Base-by-base conservation (phyloP, 2,329 filamentous ascomycete species). In the Sphaerulina musiva region DNA sequence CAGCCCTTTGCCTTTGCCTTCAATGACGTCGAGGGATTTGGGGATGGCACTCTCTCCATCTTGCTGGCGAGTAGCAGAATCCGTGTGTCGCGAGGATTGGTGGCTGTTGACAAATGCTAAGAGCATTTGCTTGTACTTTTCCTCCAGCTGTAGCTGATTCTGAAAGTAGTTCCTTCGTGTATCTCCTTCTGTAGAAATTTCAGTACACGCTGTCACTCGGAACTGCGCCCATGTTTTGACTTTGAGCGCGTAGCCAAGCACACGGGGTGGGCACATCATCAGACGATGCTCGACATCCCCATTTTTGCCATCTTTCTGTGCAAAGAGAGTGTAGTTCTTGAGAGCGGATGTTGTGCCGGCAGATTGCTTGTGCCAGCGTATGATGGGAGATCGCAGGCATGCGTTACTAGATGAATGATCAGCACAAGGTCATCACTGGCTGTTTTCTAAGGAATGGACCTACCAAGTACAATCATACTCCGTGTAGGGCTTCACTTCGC, bases 1-100 rank as follows among this genome's bases (percentile, higher is more conserved):
- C 0, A 73, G 59, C 1, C 72, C 73, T 48, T 72, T 72, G 39
- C 72, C 72, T 58, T 73, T 74, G 51, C 64, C 62, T 41, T 66
- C 63, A 29, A 68, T 62, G 39, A 68, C 63, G 47, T 68, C 66
- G 1, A 29, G 26, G 1, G 26, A 29, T 29, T 29, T 29, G 4
- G 26, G 26, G 26, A 29, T 29, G 5, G 5, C 26, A 29, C 26
- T 29, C 26, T 29, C 26, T 29, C 26, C 5, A 29, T 29, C 26
- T 29, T 29, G 26, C 26, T 7, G 26, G 26, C 6, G 5, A 6
- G 26, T 4, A 6, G 26, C 26, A 29, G 26, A 29, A 29, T 29
- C 5, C 20, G 20, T 20, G 6, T 29, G 26, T 29, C 26, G 26
- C 26, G 26, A 29, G 26, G 26, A 29, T 29, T 29, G 26, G 26